phyloP scores from a whole-genome alignment of 768 basidiomycete genomes.

The Tylopilus intermedius region DNA sequence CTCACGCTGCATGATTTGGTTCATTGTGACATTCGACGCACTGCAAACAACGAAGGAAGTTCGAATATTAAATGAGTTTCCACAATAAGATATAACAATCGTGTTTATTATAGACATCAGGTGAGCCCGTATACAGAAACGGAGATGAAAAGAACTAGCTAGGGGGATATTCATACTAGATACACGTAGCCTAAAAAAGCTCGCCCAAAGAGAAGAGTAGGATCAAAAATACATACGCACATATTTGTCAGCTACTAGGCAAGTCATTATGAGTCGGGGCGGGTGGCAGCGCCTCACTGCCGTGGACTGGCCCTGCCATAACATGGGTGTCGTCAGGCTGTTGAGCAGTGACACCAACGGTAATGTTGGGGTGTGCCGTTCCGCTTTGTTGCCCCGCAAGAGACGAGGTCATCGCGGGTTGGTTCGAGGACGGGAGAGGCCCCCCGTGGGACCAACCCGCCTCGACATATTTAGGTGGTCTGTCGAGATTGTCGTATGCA shows the following conservation, averaged over 20 bases:
- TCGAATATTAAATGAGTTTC: too few species aligned
- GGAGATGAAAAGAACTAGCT: neutral
- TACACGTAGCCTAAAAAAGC: neutral
- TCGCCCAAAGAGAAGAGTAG: neutral
- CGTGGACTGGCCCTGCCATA: neutral
- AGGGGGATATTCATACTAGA: neutral
- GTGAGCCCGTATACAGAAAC: neutral
- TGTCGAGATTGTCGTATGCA: constrained; percentile 41
- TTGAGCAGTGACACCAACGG: neutral
- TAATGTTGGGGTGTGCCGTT: neutral
- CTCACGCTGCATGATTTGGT: neutral
- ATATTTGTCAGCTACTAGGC: constrained; percentile 6
- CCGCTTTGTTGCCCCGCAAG: constrained; percentile 2
- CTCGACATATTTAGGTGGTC: constrained; percentile 44
- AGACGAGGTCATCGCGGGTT: neutral
- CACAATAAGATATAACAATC: neutral
- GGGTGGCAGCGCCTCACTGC: neutral
- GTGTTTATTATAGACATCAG: neutral
- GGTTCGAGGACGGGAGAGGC: neutral
- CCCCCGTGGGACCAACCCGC: constrained; percentile 5
- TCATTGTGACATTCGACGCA: neutral
- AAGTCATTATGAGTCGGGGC: neutral
- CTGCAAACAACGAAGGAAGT: too few species aligned
- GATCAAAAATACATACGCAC: neutral
- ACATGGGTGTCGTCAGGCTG: constrained; percentile 1